Percentiles rank a stretch among this genome's conserved stretches.
These are phyloP conservation scores for Salvia miltiorrhiza DNA, from an alignment of 257 asterid species.

Conservation along the genomic window DNA sequence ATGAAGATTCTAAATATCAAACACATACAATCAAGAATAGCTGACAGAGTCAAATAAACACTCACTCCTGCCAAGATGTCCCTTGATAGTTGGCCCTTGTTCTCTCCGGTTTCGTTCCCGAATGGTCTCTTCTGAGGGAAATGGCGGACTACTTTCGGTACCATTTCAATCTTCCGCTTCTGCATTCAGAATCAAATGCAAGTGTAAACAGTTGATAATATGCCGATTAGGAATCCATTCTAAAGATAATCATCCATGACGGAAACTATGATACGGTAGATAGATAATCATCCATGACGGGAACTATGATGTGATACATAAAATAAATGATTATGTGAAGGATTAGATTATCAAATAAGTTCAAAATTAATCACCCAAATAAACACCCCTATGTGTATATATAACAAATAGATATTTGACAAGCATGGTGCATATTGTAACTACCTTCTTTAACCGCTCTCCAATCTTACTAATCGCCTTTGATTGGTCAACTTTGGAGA, in stretches of 20 bases:
- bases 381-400: background rate
- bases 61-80: constrained; percentile 72
- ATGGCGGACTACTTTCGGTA: constrained; percentile 51
- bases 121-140: constrained; percentile 64
- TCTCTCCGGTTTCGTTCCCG: constrained; percentile 34
- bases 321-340: too few species aligned
- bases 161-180: constrained; percentile 67
- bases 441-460: constrained; percentile 81
- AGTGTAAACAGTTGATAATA: background rate
- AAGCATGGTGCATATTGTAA: background rate
- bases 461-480: constrained; percentile 52
- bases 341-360: too few species aligned
- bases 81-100: constrained; percentile 49
- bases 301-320: too few species aligned
- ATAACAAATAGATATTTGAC: background rate
- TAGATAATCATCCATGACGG: too few species aligned
- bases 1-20: constrained; percentile 12
- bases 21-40: background rate
- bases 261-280: too few species aligned
- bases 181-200: constrained; percentile 25
- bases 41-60: background rate
- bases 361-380: too few species aligned
- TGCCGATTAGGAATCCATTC: too few species aligned
- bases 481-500: constrained; percentile 75
- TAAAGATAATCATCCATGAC: too few species aligned